These are phyloP conservation scores for Aureobasidium pullulans DNA, from an alignment of 2,329 filamentous ascomycete species.

Conservation along the genomic window DNA sequence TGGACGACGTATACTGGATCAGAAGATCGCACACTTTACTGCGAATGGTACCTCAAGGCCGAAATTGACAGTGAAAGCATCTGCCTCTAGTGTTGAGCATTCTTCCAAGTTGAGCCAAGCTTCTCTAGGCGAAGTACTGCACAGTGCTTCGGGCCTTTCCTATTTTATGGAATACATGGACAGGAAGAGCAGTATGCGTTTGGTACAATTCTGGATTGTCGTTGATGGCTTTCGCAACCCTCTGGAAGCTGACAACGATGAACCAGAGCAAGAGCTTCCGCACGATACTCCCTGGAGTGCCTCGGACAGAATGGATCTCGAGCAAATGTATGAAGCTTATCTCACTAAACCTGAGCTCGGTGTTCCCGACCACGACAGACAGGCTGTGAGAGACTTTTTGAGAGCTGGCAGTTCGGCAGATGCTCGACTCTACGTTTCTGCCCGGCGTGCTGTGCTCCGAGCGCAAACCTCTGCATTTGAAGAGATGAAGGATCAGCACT, in stretches of 20 bases:
- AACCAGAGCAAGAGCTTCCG: conserved; percentile 40
- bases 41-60: conserved; percentile 48
- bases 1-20: conserved; percentile 81
- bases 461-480: conserved; percentile 79
- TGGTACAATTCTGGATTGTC: conserved; percentile 97
- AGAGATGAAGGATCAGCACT: conserved; percentile 73
- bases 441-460: conserved; percentile 70
- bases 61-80: conserved; percentile 33
- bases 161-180: conserved; percentile 99
- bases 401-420: conserved; percentile 69
- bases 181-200: conserved; percentile 71
- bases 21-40: conserved; percentile 76
- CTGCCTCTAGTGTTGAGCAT: conserved; percentile 23
- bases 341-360: conserved; percentile 74
- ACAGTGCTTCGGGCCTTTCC: conserved; percentile 81
- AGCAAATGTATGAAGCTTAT: conserved; percentile 87
- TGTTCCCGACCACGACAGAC: conserved; percentile 61
- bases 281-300: conserved; percentile 66
- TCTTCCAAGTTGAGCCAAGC: conserved; percentile 64
- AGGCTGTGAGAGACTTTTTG: conserved; percentile 69
- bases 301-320: conserved; percentile 77
- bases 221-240: conserved; percentile 95
- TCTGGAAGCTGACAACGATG: conserved; percentile 74
- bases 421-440: conserved; percentile 72
- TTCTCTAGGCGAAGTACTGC: conserved; percentile 75